Percentiles rank a stretch among this genome's conserved stretches.
phyloP scores from a whole-genome alignment of 2,329 filamentous ascomycete genomes.

The Ceratocystis colombiana region DNA sequence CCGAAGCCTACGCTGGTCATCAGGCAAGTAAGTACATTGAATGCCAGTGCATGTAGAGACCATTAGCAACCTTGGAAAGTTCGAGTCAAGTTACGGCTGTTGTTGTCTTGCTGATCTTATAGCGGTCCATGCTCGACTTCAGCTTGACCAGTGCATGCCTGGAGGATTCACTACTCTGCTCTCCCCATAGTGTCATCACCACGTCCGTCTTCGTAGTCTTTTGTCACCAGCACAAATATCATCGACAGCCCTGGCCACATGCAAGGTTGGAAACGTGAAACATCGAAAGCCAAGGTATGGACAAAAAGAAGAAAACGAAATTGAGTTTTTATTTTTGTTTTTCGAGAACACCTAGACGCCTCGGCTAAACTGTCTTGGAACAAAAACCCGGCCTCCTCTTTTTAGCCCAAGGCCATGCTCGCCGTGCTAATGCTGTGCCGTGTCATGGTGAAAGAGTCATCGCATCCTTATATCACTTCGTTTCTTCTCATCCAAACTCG shows the following conservation, averaged over 20 bases:
- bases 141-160: background rate
- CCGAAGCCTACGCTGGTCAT: no score
- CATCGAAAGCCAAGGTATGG: background rate
- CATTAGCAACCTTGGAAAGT: background rate
- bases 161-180: background rate
- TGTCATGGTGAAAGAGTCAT: background rate
- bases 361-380: conserved; percentile 10
- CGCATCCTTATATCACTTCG: background rate
- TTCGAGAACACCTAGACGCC: background rate
- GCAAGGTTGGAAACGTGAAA: conserved; percentile 7
- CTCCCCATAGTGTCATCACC: background rate
- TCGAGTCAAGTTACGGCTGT: background rate
- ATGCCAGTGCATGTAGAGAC: no score
- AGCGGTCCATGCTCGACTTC: background rate
- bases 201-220: background rate
- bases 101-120: background rate
- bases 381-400: background rate
- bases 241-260: background rate
- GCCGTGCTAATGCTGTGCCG: background rate
- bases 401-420: no score
- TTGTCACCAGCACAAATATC: background rate
- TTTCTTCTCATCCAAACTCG: background rate
- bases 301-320: background rate
- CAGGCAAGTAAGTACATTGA: no score
- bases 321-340: background rate